A percentile compares a stretch with the other conserved stretches of the same genome.
Conservation (phyloP, 805 yeast species). For the Wickerhamiella galacta region DNA sequence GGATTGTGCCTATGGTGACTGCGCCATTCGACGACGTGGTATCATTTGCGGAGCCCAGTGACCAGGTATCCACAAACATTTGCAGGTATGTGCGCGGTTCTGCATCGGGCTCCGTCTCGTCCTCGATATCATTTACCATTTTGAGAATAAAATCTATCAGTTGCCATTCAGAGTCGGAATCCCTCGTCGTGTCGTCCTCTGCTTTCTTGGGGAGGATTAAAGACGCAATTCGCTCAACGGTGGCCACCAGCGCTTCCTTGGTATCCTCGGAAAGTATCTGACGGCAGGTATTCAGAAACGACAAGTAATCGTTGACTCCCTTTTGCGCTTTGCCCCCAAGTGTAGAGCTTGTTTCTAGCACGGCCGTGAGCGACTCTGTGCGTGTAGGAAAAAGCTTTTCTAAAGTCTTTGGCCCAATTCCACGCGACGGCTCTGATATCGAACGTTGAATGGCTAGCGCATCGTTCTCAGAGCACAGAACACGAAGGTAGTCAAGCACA, state of each 20-base stretch:
- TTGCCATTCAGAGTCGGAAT: neutral
- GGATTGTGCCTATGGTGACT: constrained; percentile 65
- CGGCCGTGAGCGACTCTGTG: neutral
- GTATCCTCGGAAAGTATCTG: no score
- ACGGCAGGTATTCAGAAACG: no score
- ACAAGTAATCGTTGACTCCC: no score
- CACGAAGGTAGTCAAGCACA: constrained; percentile 47
- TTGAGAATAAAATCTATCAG: neutral
- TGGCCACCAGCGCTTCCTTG: no score
- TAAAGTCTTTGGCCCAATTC: constrained; percentile 44
- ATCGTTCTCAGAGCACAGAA: constrained; percentile 43
- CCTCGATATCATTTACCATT: neutral
- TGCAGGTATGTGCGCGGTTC: constrained; percentile 4
- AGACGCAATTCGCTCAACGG: no score
- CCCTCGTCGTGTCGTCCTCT: no score
- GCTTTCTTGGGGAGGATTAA: no score
- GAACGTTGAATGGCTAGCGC: constrained; percentile 41
- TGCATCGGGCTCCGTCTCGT: neutral
- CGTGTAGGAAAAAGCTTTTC: constrained; percentile 18
- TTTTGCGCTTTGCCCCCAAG: no score
- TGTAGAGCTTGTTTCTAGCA: no score
- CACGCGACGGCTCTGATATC: constrained; percentile 44
- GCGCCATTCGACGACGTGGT: constrained; percentile 4
- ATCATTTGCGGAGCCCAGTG: constrained; percentile 9
- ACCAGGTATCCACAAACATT: constrained; percentile 9